phyloP scores from a whole-genome alignment of 495 filamentous ascomycete genomes.

The Cercophora sp. region DNA sequence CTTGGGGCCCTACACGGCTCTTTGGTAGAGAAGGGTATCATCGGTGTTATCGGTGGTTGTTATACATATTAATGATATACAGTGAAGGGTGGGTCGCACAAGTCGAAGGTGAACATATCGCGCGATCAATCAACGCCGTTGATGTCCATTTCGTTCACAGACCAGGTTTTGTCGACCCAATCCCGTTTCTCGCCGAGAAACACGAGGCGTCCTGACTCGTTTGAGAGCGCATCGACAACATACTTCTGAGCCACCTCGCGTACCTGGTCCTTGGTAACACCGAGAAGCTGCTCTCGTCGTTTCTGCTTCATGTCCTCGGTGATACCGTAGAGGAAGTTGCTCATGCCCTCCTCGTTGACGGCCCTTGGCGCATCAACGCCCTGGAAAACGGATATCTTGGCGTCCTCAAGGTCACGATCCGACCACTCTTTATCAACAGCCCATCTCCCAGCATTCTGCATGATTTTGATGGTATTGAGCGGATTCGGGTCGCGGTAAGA shows the following conservation, averaged over 20 bases:
- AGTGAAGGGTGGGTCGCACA: background rate
- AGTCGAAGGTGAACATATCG: background rate
- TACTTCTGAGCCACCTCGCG: slow-evolving; percentile 76
- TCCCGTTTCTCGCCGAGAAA: slow-evolving; percentile 83
- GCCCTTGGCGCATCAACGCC: slow-evolving; percentile 86
- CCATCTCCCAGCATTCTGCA: slow-evolving; percentile 77
- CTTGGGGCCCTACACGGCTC: no score
- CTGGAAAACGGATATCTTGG: slow-evolving; percentile 93
- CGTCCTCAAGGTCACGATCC: slow-evolving; percentile 85
- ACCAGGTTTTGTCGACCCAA: slow-evolving; percentile 60
- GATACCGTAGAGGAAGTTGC: slow-evolving; percentile 77
- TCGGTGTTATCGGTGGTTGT: slow-evolving; percentile 19
- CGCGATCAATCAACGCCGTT: slow-evolving; percentile 29
- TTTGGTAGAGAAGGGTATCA: slow-evolving; percentile 16
- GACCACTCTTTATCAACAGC: slow-evolving; percentile 83
- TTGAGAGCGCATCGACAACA: slow-evolving; percentile 64
- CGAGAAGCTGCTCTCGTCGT: slow-evolving; percentile 79
- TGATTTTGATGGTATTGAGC: slow-evolving; percentile 78
- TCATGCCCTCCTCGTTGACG: slow-evolving; percentile 85
- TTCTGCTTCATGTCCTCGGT: slow-evolving; percentile 85
- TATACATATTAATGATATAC: slow-evolving; percentile 32
- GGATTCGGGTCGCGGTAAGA: slow-evolving; percentile 98
- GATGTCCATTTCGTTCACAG: slow-evolving; percentile 50
- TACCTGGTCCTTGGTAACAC: slow-evolving; percentile 79
- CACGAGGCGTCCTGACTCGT: slow-evolving; percentile 51